phyloP scores from a whole-genome alignment of 2,329 filamentous ascomycete species.

The Alternaria viburni region DNA sequence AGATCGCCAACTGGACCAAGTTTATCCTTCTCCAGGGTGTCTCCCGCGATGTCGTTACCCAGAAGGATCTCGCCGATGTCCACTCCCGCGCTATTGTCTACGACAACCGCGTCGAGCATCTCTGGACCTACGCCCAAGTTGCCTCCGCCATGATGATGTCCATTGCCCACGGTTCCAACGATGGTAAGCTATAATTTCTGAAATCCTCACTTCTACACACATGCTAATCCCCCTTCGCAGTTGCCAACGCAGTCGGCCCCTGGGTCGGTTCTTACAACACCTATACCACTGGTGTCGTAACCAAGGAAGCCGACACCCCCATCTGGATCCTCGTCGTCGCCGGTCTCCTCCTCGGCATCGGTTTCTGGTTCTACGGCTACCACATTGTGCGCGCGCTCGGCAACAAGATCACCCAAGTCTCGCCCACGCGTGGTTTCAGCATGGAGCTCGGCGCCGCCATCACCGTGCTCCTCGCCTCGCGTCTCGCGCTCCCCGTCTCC shows the following conservation, averaged over 20 bases:
- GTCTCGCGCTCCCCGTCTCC: conserved; percentile 66
- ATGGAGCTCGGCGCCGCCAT: conserved; percentile 57
- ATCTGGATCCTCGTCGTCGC: conserved; percentile 66
- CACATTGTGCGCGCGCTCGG: conserved; percentile 68
- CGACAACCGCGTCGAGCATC: conserved; percentile 56
- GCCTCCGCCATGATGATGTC: conserved; percentile 71
- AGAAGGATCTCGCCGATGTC: conserved; percentile 40
- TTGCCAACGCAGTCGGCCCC: conserved; percentile 62
- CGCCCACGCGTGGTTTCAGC: conserved; percentile 59
- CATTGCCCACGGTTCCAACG: conserved; percentile 74
- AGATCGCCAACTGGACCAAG: conserved; percentile 51
- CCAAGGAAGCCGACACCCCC: conserved; percentile 59
- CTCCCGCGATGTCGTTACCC: conserved; percentile 50
- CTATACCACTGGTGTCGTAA: conserved; percentile 59
- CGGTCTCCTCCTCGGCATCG: conserved; percentile 60
- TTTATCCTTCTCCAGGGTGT: conserved; percentile 54
- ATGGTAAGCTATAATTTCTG: no score
- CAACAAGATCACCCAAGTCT: conserved; percentile 67
- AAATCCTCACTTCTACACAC: no score
- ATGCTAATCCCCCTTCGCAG: conserved; percentile 22
- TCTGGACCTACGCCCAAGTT: conserved; percentile 53
- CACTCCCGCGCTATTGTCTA: conserved; percentile 53
- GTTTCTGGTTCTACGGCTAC: conserved; percentile 68
- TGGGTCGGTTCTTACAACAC: conserved; percentile 68
- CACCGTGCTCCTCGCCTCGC: conserved; percentile 68